Base-by-base conservation (phyloP, 2,329 filamentous ascomycete species). In the Xylaria digitata region DNA sequence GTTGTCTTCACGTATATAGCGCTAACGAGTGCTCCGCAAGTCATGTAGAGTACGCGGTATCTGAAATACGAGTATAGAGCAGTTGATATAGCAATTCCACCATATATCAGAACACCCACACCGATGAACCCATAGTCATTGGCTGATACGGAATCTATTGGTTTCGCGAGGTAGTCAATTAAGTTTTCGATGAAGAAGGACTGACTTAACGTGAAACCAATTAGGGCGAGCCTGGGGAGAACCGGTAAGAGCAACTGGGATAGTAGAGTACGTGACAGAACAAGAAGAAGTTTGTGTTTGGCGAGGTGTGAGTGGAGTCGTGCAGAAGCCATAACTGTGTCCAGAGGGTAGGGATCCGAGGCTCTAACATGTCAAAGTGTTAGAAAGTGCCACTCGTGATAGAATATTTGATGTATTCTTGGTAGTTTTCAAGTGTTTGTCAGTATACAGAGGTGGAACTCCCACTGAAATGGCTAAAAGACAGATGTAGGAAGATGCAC, bases 41-140 rank as follows among this genome's bases (percentile, higher is more conserved):
- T 9, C 34, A 37, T 37, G 34, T 37, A 37, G 34, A 37, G 7
- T 13, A 37, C 11, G 34, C 34, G 34, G 34, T 37, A 37, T 11
- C 23, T 9, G 4, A 55, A 55, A 26, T 55, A 55, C 52, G 19
- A 42, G 13, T 55, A 42, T 9, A 55, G 26, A 11, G 15, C 78
- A 0, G 72, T 73, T 0, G 80, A 80, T 2, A 83, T 15, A 1
- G 81, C 79, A 21, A 83, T 80, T 9, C 80, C 79, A 0, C 69
- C 26, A 65, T 83, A 85, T 3, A 82, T 78, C 2, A 83, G 56
- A 1, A 78, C 68, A 0, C 75, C 74, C 2, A 81, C 82, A 1
- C 78, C 82, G 9, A 85, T 81, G 5, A 83, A 75, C 0, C 82
- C 82, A 64, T 37, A 37, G 34, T 9, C 34, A 37, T 37, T 37